Base-by-base conservation (phyloP, 2,329 filamentous ascomycete species). In the Hirsutella rhossiliensis region DNA sequence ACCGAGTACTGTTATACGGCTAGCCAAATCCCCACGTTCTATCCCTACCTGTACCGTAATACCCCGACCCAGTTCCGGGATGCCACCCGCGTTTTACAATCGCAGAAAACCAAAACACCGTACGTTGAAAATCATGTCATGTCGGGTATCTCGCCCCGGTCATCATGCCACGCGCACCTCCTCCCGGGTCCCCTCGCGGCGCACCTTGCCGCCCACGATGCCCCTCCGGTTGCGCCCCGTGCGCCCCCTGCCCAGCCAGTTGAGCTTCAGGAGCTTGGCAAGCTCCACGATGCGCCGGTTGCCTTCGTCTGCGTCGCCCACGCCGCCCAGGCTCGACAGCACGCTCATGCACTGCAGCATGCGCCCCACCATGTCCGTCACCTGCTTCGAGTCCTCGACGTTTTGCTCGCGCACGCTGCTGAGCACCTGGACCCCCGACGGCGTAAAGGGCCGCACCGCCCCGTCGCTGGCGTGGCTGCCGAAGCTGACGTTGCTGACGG, bases 261-360 rank as follows among this genome's bases (percentile, higher is more conserved):
- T 98, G 55, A 96, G 79, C 65, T 97, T 98, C 48, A 98, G 69
- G 54, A 92, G 80, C 57, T 87, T 83, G 45, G 84, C 87, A 49
- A 98, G 68, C 56, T 89, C 78, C 48, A 90, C 84, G 56, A 97
- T 84, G 63, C 83, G 87, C 45, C 74, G 75, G 58, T 90, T 86
- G 2, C 78, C 74, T 32, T 83, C 87, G 18, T 77, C 76, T 1
- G 71, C 78, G 40, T 56, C 61, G 11, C 76, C 76, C 1, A 73
- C 78, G 39, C 56, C 59, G 19, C 69, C 82, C 12, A 94, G 76
- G 48, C 81, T 82, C 3, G 87, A 85, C 19, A 98, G 71, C 8
- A 98, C 88, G 59, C 84, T 90, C 63, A 97, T 83, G 62, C 92
- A 98, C 67, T 98, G 92, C 50, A 98, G 70, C 87, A 98, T 94